Base-by-base conservation (phyloP, 2,329 filamentous ascomycete genomes). In the Didymella glomerata region DNA sequence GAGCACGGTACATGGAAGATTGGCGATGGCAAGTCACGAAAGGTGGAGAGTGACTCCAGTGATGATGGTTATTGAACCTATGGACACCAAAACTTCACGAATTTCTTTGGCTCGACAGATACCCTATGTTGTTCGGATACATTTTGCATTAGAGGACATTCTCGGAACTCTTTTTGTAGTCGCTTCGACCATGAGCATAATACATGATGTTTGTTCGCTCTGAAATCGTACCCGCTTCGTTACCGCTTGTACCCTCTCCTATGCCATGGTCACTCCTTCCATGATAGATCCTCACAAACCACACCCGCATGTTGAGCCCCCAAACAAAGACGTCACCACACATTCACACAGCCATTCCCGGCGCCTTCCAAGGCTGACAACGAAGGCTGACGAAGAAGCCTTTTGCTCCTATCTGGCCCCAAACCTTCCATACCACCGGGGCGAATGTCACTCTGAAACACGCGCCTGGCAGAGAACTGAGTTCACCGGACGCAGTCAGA, bases 1-100 rank as follows among this genome's bases (percentile, higher is more conserved):
- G 70, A 67, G 9, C 58, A 61, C 7, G 70, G 68, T 6, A 60
- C 58, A 41, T 78, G 73, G 73, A 74, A 64, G 57, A 69, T 77
- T 59, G 74, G 76, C 0, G 68, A 74, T 57, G 77, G 76, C 1
- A 71, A 67, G 60, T 65, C 62, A 5, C 50, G 56, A 50, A 40
- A 34, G 8, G 7, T 5, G 27, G 13, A 32, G 14, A 27, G 27
- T 22, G 46, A 54, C 7, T 54, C 47, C 32, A 54, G 46, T 22
- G 50, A 59, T 7, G 56, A 59, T 8, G 56, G 40, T 3, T 59
- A 38, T 18, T 38, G 20, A 41, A 7, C 20, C 4, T 1, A 34
- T 8, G 27, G 34, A n/a, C 11, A 24, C 20, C n/a, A 42, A 27
- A 32, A 16, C 25, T n/a, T 2, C 27, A 25, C 24, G 24, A 25